Conservation (phyloP, 2,329 filamentous ascomycete species). For the Ceratocystis diversiconidia region DNA sequence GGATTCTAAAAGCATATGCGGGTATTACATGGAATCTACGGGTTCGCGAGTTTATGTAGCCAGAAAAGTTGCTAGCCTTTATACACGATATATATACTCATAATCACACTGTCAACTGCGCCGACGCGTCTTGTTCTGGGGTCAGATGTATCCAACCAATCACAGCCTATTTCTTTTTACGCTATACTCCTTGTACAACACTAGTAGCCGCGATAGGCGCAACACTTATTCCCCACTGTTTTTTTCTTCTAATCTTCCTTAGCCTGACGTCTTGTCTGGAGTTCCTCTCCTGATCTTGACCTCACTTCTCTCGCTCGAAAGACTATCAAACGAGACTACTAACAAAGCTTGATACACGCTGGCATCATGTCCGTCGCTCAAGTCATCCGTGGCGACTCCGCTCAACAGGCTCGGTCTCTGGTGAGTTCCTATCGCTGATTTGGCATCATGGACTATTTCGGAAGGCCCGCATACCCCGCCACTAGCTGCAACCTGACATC, state of each 20-base stretch:
- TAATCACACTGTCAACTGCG: neutral
- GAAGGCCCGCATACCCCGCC: neutral
- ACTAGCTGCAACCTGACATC: neutral
- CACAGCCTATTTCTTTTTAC: neutral
- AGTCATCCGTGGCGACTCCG: conserved; percentile 37
- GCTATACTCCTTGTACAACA: neutral
- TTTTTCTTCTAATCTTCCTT: conserved; percentile 1
- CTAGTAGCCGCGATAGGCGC: neutral
- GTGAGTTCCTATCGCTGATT: conserved; percentile 27
- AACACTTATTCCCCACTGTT: neutral
- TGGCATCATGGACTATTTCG: neutral
- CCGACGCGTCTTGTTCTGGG: no score
- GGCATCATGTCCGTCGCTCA: conserved; percentile 28
- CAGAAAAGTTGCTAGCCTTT: neutral
- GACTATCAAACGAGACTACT: neutral
- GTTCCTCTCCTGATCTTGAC: neutral
- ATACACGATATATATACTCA: neutral
- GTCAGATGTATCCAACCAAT: neutral
- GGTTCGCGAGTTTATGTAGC: neutral
- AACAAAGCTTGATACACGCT: neutral
- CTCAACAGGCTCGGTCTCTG: conserved; percentile 43
- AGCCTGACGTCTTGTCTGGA: conserved; percentile 2
- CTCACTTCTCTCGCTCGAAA: neutral
- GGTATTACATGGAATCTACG: neutral
- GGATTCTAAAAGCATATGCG: neutral